Evolutionary conservation across 257 asterid genomes (phyloP).

Genomic region (Gentiana dahurica): DNA sequence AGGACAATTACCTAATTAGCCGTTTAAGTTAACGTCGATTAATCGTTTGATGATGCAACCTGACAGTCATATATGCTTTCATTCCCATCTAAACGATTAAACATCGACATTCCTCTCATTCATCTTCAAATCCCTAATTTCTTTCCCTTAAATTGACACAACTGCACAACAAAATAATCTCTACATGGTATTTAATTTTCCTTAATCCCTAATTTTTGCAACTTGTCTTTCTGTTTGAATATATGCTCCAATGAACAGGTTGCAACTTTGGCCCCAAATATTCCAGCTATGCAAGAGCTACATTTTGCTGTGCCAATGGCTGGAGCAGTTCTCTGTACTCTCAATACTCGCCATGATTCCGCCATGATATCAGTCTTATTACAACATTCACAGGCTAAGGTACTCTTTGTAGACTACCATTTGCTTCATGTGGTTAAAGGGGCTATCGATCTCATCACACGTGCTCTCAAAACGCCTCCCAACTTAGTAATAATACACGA

Average conservation of each 20-base stretch:
- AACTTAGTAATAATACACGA: constrained; percentile 19
- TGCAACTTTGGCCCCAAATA: constrained; percentile 29
- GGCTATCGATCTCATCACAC: constrained; percentile 15
- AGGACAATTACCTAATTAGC: too few species aligned
- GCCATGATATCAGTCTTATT: constrained; percentile 24
- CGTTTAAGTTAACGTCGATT: too few species aligned
- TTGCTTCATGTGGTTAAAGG: constrained; percentile 20
- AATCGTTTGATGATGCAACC: too few species aligned
- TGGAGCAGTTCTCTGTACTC: constrained; percentile 26
- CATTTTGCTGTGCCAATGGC: constrained; percentile 42
- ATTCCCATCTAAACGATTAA: too few species aligned
- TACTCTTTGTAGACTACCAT: constrained; percentile 25
- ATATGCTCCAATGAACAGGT: constrained; percentile 12
- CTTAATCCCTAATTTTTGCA: too few species aligned
- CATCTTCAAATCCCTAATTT: too few species aligned
- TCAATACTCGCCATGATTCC: constrained; percentile 28
- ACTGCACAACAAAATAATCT: too few species aligned
- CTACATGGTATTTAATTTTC: too few species aligned
- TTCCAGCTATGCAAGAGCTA: constrained; percentile 34
- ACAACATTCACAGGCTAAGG: constrained; percentile 29
- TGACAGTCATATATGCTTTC: too few species aligned
- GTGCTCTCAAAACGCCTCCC: constrained; percentile 9
- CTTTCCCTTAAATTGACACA: too few species aligned
- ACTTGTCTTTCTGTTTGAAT: background rate
- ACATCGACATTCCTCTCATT: too few species aligned